A percentile compares a stretch with the other conserved stretches of the same genome.
These are phyloP conservation scores for Babesia divergens DNA, from an alignment of 169 alveolate species.

Conservation along the genomic window DNA sequence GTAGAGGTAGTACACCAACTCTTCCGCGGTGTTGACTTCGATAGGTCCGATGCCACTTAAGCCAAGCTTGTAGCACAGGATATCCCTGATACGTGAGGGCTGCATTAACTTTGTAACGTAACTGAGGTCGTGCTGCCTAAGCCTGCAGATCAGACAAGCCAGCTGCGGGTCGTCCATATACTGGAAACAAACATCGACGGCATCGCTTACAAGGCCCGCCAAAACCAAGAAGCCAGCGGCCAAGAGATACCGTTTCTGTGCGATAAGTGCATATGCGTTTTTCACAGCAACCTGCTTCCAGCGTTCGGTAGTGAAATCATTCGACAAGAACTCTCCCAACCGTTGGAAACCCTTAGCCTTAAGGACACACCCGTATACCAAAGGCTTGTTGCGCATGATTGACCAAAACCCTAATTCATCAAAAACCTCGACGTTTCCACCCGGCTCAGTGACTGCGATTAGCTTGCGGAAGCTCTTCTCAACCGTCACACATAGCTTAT, in stretches of 20 bases:
- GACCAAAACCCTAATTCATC: slow-evolving; percentile 66
- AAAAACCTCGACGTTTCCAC: slow-evolving; percentile 20
- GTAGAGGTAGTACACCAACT: slow-evolving; percentile 27
- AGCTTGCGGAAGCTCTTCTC: slow-evolving; percentile 39
- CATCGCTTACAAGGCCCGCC: slow-evolving; percentile 45
- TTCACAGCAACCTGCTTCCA: slow-evolving; percentile 53
- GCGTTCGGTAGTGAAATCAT: slow-evolving; percentile 37
- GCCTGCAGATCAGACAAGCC: slow-evolving; percentile 26
- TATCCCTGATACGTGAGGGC: slow-evolving; percentile 5
- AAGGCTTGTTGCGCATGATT: slow-evolving; percentile 38
- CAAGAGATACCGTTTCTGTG: slow-evolving; percentile 47
- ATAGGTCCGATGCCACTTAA: not conserved
- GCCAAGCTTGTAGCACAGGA: not conserved
- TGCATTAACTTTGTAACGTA: not conserved
- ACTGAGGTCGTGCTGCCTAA: not conserved
- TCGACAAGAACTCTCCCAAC: slow-evolving; percentile 44
- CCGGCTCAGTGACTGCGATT: slow-evolving; percentile 15
- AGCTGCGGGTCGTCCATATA: slow-evolving; percentile 45
- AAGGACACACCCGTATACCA: slow-evolving; percentile 37
- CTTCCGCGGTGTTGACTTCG: slow-evolving; percentile 7
- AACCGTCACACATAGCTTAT: slow-evolving; percentile 16
- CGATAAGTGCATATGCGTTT: slow-evolving; percentile 57
- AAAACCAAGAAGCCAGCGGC: slow-evolving; percentile 51
- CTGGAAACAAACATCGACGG: slow-evolving; percentile 57
- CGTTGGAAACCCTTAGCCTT: slow-evolving; percentile 49